Evolutionary conservation across 1,284 basidiomycete genomes (phyloP), one percentile per base, ranked within the genome.

Genomic region (Trametes pubescens): DNA sequence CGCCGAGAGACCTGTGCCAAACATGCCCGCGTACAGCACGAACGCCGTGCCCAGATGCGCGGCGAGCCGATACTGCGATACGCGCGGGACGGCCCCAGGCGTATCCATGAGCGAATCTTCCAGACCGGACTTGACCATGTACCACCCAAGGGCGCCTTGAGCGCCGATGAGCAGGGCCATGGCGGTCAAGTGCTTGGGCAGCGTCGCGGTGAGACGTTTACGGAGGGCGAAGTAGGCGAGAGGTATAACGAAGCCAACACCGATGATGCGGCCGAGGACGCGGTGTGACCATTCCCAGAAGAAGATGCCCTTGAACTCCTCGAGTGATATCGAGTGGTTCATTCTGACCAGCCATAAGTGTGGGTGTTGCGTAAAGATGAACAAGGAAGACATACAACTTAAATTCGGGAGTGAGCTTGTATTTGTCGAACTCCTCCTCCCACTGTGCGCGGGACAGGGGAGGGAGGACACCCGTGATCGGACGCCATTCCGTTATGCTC

Each of bases 251-350:
- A 96, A 96, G 48, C 85, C 86, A 58, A 89, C 65, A 35, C 98
- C 98, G 66, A 99, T 92, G 65, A 96, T 77, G 60, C 98, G 92
- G 18, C 98, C 98, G 54, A 99, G 88, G 57, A 98, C 83, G 47
- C 98, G 93, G 78, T 99, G 98, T 2, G 89, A 88, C 95, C 96
- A 99, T 85, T 99, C 98, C 98, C 97, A 98, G 81, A 92, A 93
- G 80, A 96, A 99, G 69, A 99, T 99, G 66, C 85, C 85, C 79
- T 99, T 99, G 82, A 99, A 99, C 73, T 99, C 93, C 24, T 90
- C 83, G 58, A 99, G 79, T 11, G 88, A 86, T 68, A 99, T 96
- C 38, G 90, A 87, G 66, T 92, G 89, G 78, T 99, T 99, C 68
- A 97, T 81, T 69, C 95, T 97, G 71, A n/a, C n/a, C n/a, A n/a